Percentiles rank a stretch among this genome's conserved stretches.
Evolutionary conservation across 192 early-diverging fungal species (phyloP).

Genomic region (Cetraspora pellucida): DNA sequence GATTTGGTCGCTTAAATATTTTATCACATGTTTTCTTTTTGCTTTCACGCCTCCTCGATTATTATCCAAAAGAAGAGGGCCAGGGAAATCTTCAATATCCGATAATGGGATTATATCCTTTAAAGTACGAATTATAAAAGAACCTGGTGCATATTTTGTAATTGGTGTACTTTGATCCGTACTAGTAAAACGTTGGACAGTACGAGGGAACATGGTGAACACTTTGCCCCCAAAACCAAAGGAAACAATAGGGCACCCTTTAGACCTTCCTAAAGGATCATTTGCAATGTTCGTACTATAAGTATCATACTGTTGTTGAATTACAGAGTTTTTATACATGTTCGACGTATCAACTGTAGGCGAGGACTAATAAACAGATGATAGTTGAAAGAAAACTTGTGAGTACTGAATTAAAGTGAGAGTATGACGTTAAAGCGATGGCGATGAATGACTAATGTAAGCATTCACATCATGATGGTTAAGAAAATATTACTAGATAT

Average conservation of each 20-base stretch:
- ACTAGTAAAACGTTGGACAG: slow-evolving; percentile 57
- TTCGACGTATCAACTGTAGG: too few species aligned
- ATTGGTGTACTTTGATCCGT: slow-evolving; percentile 41
- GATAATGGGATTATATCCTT: slow-evolving; percentile 46
- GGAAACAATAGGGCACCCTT: slow-evolving; percentile 61
- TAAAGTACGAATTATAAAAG: slow-evolving; percentile 53
- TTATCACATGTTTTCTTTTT: slow-evolving; percentile 52
- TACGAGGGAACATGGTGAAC: slow-evolving; percentile 66
- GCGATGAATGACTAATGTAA: too few species aligned
- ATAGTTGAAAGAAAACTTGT: too few species aligned
- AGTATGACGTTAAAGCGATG: too few species aligned
- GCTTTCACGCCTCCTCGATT: slow-evolving; percentile 41
- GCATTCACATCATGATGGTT: too few species aligned
- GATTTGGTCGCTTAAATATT: slow-evolving; percentile 45
- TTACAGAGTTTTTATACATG: not conserved
- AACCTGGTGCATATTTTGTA: slow-evolving; percentile 54
- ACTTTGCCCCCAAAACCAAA: slow-evolving; percentile 80
- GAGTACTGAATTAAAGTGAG: too few species aligned
- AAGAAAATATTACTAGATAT: too few species aligned
- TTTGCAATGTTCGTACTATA: slow-evolving; percentile 35
- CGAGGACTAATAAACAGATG: too few species aligned
- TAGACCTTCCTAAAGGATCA: slow-evolving; percentile 48
- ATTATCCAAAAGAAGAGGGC: slow-evolving; percentile 65
- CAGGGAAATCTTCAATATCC: slow-evolving; percentile 43
- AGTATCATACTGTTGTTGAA: slow-evolving; percentile 25